These are phyloP conservation scores for Xylariaceae sp. DNA, from an alignment of 2,329 filamentous ascomycete species.

Conservation along the genomic window DNA sequence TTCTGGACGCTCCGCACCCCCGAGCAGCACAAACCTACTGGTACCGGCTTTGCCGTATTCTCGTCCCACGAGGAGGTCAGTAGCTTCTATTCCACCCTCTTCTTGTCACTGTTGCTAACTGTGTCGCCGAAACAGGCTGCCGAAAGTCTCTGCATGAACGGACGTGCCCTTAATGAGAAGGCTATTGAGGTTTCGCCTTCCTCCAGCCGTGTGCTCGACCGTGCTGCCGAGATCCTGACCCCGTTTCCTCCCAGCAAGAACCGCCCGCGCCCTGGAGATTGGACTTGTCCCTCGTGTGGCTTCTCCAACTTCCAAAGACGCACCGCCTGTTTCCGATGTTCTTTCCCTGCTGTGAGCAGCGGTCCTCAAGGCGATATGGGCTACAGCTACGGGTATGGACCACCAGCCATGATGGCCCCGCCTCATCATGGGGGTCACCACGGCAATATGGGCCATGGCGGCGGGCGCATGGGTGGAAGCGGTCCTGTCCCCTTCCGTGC, in stretches of 20 bases:
- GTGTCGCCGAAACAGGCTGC: conserved; percentile 62
- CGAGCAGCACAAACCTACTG: conserved; percentile 99
- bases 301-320: conserved; percentile 99
- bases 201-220: conserved; percentile 92
- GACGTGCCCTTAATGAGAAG: conserved; percentile 95
- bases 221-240: conserved; percentile 91
- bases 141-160: conserved; percentile 98
- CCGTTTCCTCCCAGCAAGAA: conserved; percentile 99
- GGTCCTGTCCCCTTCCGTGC: conserved; percentile 94
- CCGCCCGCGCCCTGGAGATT: conserved; percentile 91
- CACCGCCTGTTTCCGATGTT: conserved; percentile 98
- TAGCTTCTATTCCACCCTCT: conserved; percentile 19
- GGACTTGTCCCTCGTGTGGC: conserved; percentile 97
- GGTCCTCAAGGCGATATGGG: conserved; percentile 59
- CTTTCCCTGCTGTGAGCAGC: conserved; percentile 89
- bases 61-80: conserved; percentile 97
- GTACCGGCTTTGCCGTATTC: conserved; percentile 96
- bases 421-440: conserved; percentile 67
- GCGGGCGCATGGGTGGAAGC: conserved; percentile 73
- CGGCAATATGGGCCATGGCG: conserved; percentile 49
- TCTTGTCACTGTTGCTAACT: conserved; percentile 6
- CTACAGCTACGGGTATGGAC: conserved; percentile 57
- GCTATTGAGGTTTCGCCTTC: conserved; percentile 98
- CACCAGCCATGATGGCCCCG: conserved; percentile 76
- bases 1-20: conserved; percentile 98